These are phyloP conservation scores for Zygoascus hellenicus DNA, from an alignment of 1,139 yeast genomes.

Conservation along the genomic window DNA sequence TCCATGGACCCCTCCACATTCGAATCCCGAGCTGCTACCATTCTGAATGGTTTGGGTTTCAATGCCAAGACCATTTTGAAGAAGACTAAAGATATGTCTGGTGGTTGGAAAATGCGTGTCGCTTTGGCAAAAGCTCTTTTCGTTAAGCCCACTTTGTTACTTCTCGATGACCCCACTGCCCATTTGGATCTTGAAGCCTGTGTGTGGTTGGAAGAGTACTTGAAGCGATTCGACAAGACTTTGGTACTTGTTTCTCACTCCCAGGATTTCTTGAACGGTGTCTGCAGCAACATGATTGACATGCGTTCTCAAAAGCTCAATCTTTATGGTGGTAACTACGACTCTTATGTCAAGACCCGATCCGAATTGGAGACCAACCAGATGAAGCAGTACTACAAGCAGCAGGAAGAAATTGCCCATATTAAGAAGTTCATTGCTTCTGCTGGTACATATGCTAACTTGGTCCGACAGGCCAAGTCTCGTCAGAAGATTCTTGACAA, in stretches of 20 bases:
- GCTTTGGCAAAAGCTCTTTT: conserved; percentile 68
- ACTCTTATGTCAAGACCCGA: conserved; percentile 92
- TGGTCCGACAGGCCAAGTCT: conserved; percentile 97
- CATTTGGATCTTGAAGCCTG: conserved; percentile 99
- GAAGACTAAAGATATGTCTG: conserved; percentile 98
- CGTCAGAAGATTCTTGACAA: conserved; percentile 98
- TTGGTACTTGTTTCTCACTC: conserved; percentile 95
- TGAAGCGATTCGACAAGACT: conserved; percentile 89
- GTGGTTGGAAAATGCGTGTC: conserved; percentile 96
- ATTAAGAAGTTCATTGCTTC: conserved; percentile 98
- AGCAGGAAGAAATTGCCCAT: conserved; percentile 98
- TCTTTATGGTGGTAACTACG: conserved; percentile 97
- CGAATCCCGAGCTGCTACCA: conserved; percentile 93
- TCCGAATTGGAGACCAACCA: conserved; percentile 91
- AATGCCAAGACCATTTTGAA: conserved; percentile 74
- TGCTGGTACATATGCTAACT: conserved; percentile 99
- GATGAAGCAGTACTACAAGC: conserved; percentile 94
- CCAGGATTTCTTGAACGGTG: conserved; percentile 99
- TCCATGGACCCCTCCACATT: conserved; percentile 94
- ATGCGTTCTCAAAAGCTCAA: conserved; percentile 75
- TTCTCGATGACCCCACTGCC: conserved; percentile 92
- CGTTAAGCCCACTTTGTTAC: conserved; percentile 26
- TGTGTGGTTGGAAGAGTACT: conserved; percentile 99
- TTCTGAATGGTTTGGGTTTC: conserved; percentile 96
- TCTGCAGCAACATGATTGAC: conserved; percentile 95